Evolutionary conservation across 1,139 yeast species (phyloP), one percentile per base, ranked within the genome.

Genomic region (Geotrichum histeridarum): DNA sequence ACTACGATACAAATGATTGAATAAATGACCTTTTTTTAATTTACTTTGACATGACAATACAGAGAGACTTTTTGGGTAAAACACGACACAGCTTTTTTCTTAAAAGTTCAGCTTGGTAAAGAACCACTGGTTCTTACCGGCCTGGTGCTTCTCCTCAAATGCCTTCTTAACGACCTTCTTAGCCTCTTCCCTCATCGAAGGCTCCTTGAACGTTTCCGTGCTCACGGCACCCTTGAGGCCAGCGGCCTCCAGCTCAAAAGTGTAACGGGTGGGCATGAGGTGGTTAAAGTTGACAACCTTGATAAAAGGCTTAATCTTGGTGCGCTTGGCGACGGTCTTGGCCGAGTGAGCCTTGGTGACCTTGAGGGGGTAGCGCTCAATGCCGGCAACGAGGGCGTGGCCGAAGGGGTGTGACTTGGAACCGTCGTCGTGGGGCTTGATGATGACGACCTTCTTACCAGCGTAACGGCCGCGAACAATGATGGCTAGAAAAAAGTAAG

Each of bases 391-490:
- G 71, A 94, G 83, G 76, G 99, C 99, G 74, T 94, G 99, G 76
- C 97, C 96, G 86, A 91, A 94, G 73, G 95, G 95, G 84, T 93
- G 97, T 64, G 95, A 76, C 82, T 93, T 94, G 81, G 98, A 83
- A 76, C 99, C 99, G 74, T 93, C 98, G 75, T 94, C 99, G 77
- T 88, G 95, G 71, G 97, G 94, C 81, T 89, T 90, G 76, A 94
- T 93, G 77, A 94, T 90, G 77, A 94, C 99, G 68, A 94, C 99
- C 87, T 94, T 94, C 89, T 91, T 93, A 84, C 99, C 99, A 77
- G 99, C 99, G 89, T 84, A 93, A 83, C 99, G 94, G 76, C 99
- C 99, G 80, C 98, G 94, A 79, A 93, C 96, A 78, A 93, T 91
- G 81, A 93, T 91, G 82, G 99, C 98, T 87, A 73, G 59, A 56